A percentile compares a stretch with the other conserved stretches of the same genome.
These are phyloP conservation scores for Verticillium nubilum DNA, from an alignment of 2,329 filamentous ascomycete genomes.

Conservation along the genomic window DNA sequence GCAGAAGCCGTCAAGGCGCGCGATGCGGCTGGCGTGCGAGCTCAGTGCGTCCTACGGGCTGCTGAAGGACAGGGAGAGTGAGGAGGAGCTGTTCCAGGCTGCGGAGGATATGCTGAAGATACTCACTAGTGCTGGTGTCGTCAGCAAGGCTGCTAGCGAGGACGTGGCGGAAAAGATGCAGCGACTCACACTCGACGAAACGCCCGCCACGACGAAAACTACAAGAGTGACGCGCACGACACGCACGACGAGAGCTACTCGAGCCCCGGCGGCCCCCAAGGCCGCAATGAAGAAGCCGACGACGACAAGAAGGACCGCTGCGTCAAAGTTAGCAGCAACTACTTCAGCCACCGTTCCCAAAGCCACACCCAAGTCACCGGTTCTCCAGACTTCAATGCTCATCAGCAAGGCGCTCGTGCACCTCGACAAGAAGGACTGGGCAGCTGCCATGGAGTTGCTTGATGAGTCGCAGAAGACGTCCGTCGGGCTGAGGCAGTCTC, in stretches of 20 bases:
- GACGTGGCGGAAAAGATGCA: constrained; percentile 32
- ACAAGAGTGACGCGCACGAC: constrained; percentile 15
- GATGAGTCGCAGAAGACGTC: constrained; percentile 40
- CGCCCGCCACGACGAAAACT: constrained; percentile 18
- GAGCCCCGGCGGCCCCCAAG: constrained; percentile 10
- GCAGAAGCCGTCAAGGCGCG: constrained; percentile 33
- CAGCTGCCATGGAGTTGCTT: constrained; percentile 51
- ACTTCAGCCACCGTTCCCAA: constrained; percentile 15
- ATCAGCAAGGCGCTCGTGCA: constrained; percentile 38
- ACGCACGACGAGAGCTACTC: constrained; percentile 10
- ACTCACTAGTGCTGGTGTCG: constrained; percentile 2
- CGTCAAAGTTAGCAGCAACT: constrained; percentile 7
- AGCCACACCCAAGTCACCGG: constrained; percentile 13
- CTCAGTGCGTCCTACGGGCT: constrained; percentile 52
- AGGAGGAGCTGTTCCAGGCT: constrained; percentile 35
- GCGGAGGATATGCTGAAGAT: constrained; percentile 39
- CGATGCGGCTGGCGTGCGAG: constrained; percentile 45
- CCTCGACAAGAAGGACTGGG: constrained; percentile 48
- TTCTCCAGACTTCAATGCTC: constrained; percentile 31
- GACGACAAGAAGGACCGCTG: constrained; percentile 8
- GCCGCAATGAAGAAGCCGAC: constrained; percentile 11
- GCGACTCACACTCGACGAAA: constrained; percentile 24
- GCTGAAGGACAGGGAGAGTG: constrained; percentile 37
- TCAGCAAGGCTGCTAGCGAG: constrained; percentile 4
- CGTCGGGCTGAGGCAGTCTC: constrained; percentile 30